Evolutionary conservation across 352 stramenopile genomes (phyloP).

Genomic region (Globisporangium orthogonon): DNA sequence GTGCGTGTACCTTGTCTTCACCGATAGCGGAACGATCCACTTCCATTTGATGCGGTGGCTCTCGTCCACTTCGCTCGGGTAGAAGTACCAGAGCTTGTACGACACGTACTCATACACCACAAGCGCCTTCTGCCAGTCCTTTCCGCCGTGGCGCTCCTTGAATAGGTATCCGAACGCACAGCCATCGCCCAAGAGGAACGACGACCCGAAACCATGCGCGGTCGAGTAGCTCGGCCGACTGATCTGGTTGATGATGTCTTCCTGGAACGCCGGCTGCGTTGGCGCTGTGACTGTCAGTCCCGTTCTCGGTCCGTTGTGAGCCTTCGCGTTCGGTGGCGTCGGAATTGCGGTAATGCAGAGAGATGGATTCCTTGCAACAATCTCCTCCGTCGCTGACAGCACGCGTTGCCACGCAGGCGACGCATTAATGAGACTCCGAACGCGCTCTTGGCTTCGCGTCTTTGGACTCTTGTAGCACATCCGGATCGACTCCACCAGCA

Average conservation of each 20-base stretch:
- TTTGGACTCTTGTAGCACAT: slow-evolving; percentile 71
- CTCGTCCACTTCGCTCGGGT: slow-evolving; percentile 79
- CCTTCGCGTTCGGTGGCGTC: slow-evolving; percentile 23
- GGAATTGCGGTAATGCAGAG: slow-evolving; percentile 55
- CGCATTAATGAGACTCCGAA: slow-evolving; percentile 42
- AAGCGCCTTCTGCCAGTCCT: slow-evolving; percentile 78
- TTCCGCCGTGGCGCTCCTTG: slow-evolving; percentile 52
- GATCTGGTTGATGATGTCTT: slow-evolving; percentile 86
- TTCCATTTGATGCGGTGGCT: slow-evolving; percentile 81
- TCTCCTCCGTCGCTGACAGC: slow-evolving; percentile 40
- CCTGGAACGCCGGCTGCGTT: slow-evolving; percentile 69
- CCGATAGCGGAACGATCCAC: slow-evolving; percentile 77
- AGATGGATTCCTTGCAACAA: slow-evolving; percentile 35
- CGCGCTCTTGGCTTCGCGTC: slow-evolving; percentile 64
- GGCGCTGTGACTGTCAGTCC: slow-evolving; percentile 15
- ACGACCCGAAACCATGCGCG: slow-evolving; percentile 79
- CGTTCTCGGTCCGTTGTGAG: slow-evolving; percentile 9
- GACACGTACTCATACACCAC: slow-evolving; percentile 85
- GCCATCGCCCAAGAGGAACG: slow-evolving; percentile 75
- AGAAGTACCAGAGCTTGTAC: slow-evolving; percentile 89
- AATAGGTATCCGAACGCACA: slow-evolving; percentile 84
- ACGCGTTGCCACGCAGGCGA: slow-evolving; percentile 54
- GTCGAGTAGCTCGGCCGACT: slow-evolving; percentile 80
- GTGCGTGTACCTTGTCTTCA: slow-evolving; percentile 73
- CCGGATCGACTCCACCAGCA: slow-evolving; percentile 74